Base-by-base conservation (phyloP, 1,284 basidiomycete species). In the Boletellus deceptivus region DNA sequence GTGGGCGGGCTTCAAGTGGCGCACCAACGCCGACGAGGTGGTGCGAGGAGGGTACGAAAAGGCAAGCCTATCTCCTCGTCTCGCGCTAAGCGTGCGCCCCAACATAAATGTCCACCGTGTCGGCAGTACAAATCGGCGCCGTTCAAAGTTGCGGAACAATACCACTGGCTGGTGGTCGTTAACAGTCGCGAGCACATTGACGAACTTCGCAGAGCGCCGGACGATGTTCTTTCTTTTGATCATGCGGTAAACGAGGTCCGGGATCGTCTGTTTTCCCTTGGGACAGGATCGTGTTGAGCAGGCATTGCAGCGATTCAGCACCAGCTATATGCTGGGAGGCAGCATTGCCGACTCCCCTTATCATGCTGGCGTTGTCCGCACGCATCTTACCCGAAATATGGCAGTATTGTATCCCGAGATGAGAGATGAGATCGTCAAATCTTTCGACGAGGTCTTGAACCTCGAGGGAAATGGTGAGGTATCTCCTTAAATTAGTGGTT, bases 121-220 rank as follows among this genome's bases (percentile, higher is more conserved):
- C 40, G 11, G 9, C 22, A 74, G 73, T 69, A 72, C 52, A 65
- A 64, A 2, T 63, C 63, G 13, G 52, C 55, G 0, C 55, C 65
- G 3, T 79, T 78, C 67, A 77, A 76, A 52, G 52, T 80, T 10
- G 59, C 74, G 0, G 59, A 65, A 0, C 45, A 68, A 3, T 62
- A 63, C 31, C 56, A 59, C 35, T 80, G 76, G 77, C 34, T 70
- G 1, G 67, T 79, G 13, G 36, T 78, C 24, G 50, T 75, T 2
- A 69, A 59, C 18, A 68, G 64, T 7, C 62, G 59, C 0, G 55
- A 68, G 27, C 57, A 71, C 18, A 57, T 75, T 13, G 72, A 78
- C 2, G 77, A 80, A 24, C 20, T 78, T 9, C 60, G 67, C 4
- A 71, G 64, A 18, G 70, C 72, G 4, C 63, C 66, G 0, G 73